Percentiles rank a stretch among this genome's conserved stretches.
phyloP scores from a whole-genome alignment of 192 early-diverging fungal species.

The Podila verticillata region DNA sequence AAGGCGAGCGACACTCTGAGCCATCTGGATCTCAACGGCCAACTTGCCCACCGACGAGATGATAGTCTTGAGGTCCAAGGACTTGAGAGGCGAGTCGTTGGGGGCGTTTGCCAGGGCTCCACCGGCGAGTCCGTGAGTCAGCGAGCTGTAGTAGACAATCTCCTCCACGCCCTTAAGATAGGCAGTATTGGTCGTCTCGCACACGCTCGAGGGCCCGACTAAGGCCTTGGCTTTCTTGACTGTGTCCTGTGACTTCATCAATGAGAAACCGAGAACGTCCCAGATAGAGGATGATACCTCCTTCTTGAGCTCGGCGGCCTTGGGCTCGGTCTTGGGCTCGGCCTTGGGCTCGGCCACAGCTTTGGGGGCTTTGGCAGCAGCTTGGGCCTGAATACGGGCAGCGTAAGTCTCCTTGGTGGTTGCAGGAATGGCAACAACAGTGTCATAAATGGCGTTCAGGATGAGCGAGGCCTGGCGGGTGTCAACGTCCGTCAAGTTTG shows the following conservation, averaged over 20 bases:
- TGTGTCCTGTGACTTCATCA: constrained; percentile 11
- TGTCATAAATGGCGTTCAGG: constrained; percentile 17
- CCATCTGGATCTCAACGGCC: constrained; percentile 32
- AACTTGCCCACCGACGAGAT: constrained; percentile 20
- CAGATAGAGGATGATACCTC: background rate
- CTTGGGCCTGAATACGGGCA: background rate
- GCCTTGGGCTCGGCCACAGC: background rate
- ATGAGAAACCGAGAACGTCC: constrained; percentile 18
- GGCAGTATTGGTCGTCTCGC: constrained; percentile 11
- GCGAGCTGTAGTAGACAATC: constrained; percentile 19
- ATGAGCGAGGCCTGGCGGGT: constrained; percentile 2
- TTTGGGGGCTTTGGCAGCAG: background rate
- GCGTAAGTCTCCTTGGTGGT: constrained; percentile 5
- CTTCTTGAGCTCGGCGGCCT: background rate
- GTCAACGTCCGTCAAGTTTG: constrained; percentile 3
- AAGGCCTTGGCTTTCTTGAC: constrained; percentile 8
- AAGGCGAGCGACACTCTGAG: constrained; percentile 10
- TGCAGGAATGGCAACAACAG: constrained; percentile 10
- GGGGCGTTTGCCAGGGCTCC: constrained; percentile 6
- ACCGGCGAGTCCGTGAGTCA: constrained; percentile 26
- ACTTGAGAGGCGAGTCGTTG: constrained; percentile 3
- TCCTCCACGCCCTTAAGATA: constrained; percentile 22
- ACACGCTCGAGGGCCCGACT: background rate
- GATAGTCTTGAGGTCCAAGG: constrained; percentile 13
- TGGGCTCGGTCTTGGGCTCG: background rate